Base-by-base conservation (phyloP, 176 grass and related monocot species). In the Juncus effusus region DNA sequence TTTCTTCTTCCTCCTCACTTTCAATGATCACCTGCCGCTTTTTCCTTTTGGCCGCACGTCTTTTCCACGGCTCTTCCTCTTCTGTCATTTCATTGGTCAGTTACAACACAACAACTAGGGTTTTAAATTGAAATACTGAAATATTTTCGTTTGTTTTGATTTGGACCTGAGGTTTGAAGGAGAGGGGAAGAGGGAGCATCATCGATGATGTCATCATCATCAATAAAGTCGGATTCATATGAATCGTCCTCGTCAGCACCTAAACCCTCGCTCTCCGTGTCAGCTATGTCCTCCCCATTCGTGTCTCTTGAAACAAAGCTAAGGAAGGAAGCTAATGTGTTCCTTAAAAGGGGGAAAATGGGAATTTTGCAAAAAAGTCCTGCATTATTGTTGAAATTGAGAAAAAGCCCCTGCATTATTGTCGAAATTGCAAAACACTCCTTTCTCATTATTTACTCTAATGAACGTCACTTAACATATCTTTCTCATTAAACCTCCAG, bases 181-280 rank as follows among this genome's bases (percentile, higher is more conserved):
- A 44, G 70, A 57, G 3, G 38, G 6, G 78, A 73, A 70, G 82
- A 54, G 71, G 56, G 42, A 51, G 79, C 58, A 51, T 70, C 67
- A 53, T 75, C 73, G 55, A 93, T 54, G 61, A 86, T 82, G 0
- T 82, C 92, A 52, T 14, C 83, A 61, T 88, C 84, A 78, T 99
- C 88, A 73, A 83, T 80, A 36, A 97, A 97, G 59, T 93, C 94
- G 42, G 78, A 86, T 65, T 92, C 88, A 67, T 88, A 91, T 9
- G 19, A 28, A 28, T 80, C 75, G 74, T 92, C 91, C 72, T 89
- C 88, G 19, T 86, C 78, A 44, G 78, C 10, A 38, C 60, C 19
- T 28, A 28, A 28, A 54, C 78, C 77, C 37, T 83, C 81, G 55
- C 71, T 74, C 76, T 83, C 89, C 11, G 84, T 85, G 67, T 78